phyloP scores from a whole-genome alignment of 2,329 filamentous ascomycete genomes.

The Dothistroma septosporum region DNA sequence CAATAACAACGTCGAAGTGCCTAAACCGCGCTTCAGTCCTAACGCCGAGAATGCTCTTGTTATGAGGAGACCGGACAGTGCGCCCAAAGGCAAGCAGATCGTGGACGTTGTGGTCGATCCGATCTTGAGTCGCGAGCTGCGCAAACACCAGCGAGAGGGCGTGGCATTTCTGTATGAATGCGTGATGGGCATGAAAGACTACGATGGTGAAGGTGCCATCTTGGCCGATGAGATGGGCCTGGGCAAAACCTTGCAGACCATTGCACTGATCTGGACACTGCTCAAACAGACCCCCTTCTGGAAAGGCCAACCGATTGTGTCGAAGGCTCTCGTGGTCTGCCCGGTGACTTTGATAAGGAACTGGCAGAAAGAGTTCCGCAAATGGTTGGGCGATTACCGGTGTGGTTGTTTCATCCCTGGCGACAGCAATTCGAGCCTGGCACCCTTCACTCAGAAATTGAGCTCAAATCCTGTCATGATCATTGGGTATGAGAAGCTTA shows the following conservation, averaged over 20 bases:
- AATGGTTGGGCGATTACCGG: conserved; percentile 68
- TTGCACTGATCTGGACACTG: conserved; percentile 66
- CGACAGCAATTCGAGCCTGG: conserved; percentile 56
- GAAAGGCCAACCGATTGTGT: conserved; percentile 57
- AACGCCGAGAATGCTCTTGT: conserved; percentile 57
- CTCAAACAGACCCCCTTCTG: conserved; percentile 67
- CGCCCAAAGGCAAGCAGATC: conserved; percentile 59
- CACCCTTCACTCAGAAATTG: conserved; percentile 62
- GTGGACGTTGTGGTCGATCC: conserved; percentile 73
- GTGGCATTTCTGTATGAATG: conserved; percentile 71
- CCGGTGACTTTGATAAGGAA: conserved; percentile 69
- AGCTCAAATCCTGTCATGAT: conserved; percentile 68
- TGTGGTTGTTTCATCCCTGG: conserved; percentile 65
- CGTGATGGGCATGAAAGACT: conserved; percentile 66
- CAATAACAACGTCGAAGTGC: conserved; percentile 44
- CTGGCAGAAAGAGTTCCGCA: conserved; percentile 68
- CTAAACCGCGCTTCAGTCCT: conserved; percentile 63
- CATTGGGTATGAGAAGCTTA: conserved; percentile 67
- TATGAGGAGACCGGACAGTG: conserved; percentile 57
- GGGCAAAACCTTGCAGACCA: conserved; percentile 70
- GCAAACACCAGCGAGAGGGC: conserved; percentile 65
- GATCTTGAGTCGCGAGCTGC: conserved; percentile 57
- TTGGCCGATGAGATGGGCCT: conserved; percentile 73
- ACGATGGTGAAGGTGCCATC: conserved; percentile 64
- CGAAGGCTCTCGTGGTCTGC: conserved; percentile 68